Evolutionary conservation across 1,284 basidiomycete genomes (phyloP).

Genomic region (Coniferiporia weirii): DNA sequence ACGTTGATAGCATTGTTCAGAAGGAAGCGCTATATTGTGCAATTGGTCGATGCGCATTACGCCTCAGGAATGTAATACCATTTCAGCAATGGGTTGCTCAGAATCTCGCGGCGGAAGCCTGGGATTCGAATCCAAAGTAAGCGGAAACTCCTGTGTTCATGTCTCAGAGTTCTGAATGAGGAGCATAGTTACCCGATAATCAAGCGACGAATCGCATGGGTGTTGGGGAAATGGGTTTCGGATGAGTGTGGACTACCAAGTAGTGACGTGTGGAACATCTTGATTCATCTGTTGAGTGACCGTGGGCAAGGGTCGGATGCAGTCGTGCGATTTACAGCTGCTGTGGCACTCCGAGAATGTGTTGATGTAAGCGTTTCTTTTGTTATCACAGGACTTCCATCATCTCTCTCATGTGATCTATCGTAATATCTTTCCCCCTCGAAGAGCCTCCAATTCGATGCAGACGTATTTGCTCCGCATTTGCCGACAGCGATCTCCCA

Average conservation of each 20-base stretch:
- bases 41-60: conserved; percentile 72
- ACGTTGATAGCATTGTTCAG: conserved; percentile 63
- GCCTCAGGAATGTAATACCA: conserved; percentile 59
- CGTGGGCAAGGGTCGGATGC: conserved; percentile 66
- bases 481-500: conserved; percentile 54
- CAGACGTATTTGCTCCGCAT: conserved; percentile 53
- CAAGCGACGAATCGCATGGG: conserved; percentile 86
- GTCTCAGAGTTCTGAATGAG: background rate
- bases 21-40: conserved; percentile 89
- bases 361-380: conserved; percentile 51
- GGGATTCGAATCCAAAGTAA: conserved; percentile 51
- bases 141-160: conserved; percentile 19
- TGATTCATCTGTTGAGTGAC: conserved; percentile 69
- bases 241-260: conserved; percentile 60
- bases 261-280: conserved; percentile 73
- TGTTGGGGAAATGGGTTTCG: conserved; percentile 80
- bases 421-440: conserved; percentile 13
- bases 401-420: background rate
- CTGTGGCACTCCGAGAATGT: conserved; percentile 69
- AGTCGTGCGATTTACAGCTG: conserved; percentile 80
- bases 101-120: conserved; percentile 53
- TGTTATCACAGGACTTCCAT: background rate
- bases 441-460: conserved; percentile 57
- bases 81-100: conserved; percentile 64
- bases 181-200: conserved; percentile 71